These are phyloP conservation scores for Salix viminalis DNA, from an alignment of 345 rosid species.

Conservation along the genomic window DNA sequence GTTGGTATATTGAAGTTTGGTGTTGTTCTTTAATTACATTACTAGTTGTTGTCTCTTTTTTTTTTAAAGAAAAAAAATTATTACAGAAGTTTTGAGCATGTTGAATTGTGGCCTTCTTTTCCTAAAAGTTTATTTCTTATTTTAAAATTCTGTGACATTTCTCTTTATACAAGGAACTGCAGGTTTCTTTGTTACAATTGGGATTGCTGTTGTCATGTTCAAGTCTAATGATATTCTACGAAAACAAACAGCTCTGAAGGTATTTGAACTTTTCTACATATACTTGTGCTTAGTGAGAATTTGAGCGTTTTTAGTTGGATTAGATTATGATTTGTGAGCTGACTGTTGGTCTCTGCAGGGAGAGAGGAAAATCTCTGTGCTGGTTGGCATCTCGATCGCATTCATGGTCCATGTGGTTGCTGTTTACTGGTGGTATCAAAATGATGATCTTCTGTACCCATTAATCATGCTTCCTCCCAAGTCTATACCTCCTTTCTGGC, in stretches of 20 bases:
- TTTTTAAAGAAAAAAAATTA: background rate
- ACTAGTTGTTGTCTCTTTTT: background rate
- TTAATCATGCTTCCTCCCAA: conserved; percentile 95
- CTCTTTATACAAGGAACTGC: conserved; percentile 28
- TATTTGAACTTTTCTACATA: conserved; percentile 11
- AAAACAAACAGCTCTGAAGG: conserved; percentile 98
- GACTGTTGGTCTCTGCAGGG: conserved; percentile 60
- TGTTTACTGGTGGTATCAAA: conserved; percentile 96
- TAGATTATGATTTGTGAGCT: conserved; percentile 13
- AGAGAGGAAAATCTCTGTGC: conserved; percentile 80
- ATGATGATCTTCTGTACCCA: conserved; percentile 84
- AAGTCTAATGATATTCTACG: conserved; percentile 92
- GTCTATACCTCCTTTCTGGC: conserved; percentile 98
- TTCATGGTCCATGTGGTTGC: conserved; percentile 69
- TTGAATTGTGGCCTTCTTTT: background rate
- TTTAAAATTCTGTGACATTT: conserved; percentile 14
- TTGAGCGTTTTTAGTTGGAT: background rate
- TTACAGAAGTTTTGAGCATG: background rate
- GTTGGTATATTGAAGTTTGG: background rate
- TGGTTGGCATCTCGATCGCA: conserved; percentile 64
- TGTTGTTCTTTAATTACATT: background rate
- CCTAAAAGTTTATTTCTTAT: background rate
- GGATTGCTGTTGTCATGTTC: conserved; percentile 97
- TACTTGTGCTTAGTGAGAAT: background rate
- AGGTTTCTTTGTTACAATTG: conserved; percentile 96